A percentile compares a stretch with the other conserved stretches of the same genome.
phyloP scores from a whole-genome alignment of 1,284 basidiomycete genomes.

The Heliocybe sulcata region DNA sequence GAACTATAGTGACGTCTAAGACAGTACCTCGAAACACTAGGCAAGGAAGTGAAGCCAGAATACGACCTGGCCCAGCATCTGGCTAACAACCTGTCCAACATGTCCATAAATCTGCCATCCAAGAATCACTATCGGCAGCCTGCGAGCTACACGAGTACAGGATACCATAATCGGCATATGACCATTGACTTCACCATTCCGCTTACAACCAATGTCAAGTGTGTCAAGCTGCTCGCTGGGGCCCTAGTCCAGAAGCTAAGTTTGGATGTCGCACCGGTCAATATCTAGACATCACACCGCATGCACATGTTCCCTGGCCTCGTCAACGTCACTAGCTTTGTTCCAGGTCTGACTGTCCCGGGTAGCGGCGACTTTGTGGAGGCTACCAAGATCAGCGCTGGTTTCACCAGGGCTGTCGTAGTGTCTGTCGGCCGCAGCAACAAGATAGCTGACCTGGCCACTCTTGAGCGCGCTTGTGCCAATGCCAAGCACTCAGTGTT shows the following conservation, averaged over 20 bases:
- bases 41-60: conserved; percentile 87
- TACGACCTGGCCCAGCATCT: conserved; percentile 94
- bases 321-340: conserved; percentile 83
- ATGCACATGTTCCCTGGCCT: conserved; percentile 92
- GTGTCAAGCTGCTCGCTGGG: conserved; percentile 95
- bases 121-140: conserved; percentile 98
- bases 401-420: conserved; percentile 81
- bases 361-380: conserved; percentile 59
- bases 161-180: conserved; percentile 95
- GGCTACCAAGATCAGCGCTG: conserved; percentile 74
- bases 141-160: conserved; percentile 95
- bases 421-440: conserved; percentile 64
- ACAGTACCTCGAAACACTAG: conserved; percentile 82
- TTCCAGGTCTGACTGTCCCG: conserved; percentile 66
- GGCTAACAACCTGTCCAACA: conserved; percentile 94
- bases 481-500: conserved; percentile 62
- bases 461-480: conserved; percentile 63
- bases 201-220: conserved; percentile 98
- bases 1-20: conserved; percentile 7
- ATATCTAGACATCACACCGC: conserved; percentile 92
- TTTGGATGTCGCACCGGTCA: conserved; percentile 85
- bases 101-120: conserved; percentile 99
- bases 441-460: conserved; percentile 58
- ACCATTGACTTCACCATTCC: conserved; percentile 99
- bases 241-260: conserved; percentile 87